Percentiles rank a stretch among this genome's conserved stretches.
These are phyloP conservation scores for Marasmius oreades DNA, from an alignment of 1,284 basidiomycete genomes.

Conservation along the genomic window DNA sequence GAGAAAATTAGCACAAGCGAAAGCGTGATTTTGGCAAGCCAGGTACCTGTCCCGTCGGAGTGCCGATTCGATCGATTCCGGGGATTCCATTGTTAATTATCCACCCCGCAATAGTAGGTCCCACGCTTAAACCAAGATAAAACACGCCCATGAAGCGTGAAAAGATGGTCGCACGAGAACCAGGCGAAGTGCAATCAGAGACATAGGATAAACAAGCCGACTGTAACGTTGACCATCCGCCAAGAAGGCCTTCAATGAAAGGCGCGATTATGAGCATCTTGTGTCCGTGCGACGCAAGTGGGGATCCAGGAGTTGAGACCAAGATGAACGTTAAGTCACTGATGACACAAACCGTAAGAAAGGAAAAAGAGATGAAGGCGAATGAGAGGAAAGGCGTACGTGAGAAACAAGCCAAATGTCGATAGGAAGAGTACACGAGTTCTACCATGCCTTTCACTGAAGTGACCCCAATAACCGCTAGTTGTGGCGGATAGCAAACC, in stretches of 20 bases:
- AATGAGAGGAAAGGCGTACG: conserved; percentile 44
- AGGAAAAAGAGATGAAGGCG: conserved; percentile 11
- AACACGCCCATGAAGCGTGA: conserved; percentile 73
- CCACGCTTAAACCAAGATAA: conserved; percentile 69
- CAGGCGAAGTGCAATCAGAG: conserved; percentile 82
- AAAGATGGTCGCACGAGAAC: conserved; percentile 79
- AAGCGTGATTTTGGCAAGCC: not conserved
- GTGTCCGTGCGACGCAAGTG: conserved; percentile 63
- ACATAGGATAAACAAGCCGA: conserved; percentile 82
- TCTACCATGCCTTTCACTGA: conserved; percentile 77
- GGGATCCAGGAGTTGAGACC: conserved; percentile 66
- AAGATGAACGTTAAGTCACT: conserved; percentile 80
- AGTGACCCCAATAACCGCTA: conserved; percentile 86
- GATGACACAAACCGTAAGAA: conserved; percentile 11
- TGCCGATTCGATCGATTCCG: conserved; percentile 19
- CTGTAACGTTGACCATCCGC: conserved; percentile 82
- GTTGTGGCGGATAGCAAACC: conserved; percentile 82
- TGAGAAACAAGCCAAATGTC: conserved; percentile 71
- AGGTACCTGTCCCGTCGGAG: conserved; percentile 8
- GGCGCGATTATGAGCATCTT: conserved; percentile 80
- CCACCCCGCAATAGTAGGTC: conserved; percentile 71
- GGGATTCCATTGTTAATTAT: conserved; percentile 55
- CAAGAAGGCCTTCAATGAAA: conserved; percentile 78
- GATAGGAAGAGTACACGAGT: conserved; percentile 70
- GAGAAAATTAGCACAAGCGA: not conserved